These are phyloP conservation scores for Pseudovirgaria hyperparasitica DNA, from an alignment of 2,329 filamentous ascomycete species.

Conservation along the genomic window DNA sequence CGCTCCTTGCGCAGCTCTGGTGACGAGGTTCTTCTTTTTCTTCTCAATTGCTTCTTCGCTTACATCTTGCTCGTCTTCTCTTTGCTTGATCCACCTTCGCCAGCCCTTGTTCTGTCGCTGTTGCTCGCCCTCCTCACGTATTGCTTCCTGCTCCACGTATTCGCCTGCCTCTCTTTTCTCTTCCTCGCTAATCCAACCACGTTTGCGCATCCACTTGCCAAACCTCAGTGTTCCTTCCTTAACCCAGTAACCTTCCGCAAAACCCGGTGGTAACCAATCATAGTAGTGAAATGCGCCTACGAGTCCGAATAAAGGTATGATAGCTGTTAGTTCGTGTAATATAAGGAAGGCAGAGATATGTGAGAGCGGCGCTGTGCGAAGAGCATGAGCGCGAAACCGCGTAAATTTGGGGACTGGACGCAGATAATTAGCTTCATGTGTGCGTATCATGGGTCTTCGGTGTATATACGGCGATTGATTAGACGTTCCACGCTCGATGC, in stretches of 20 bases:
- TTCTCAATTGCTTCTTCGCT: no score
- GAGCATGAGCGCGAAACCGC: no score
- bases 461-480: no score
- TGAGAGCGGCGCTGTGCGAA: conserved; percentile 63
- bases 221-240: conserved; percentile 59
- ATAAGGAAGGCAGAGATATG: conserved; percentile 79
- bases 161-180: conserved; percentile 33
- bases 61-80: no score
- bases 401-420: no score
- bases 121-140: conserved; percentile 14
- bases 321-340: conserved; percentile 82
- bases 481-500: no score
- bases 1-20: conserved; percentile 4
- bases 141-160: conserved; percentile 17
- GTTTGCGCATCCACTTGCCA: conserved; percentile 62
- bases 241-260: conserved; percentile 39
- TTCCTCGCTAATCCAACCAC: conserved; percentile 61
- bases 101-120: neutral
- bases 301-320: conserved; percentile 65
- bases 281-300: conserved; percentile 70
- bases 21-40: no score
- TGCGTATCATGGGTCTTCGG: no score
- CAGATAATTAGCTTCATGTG: no score
- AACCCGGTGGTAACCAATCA: conserved; percentile 53
- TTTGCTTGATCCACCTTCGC: no score